Percentiles rank a stretch among this genome's conserved stretches.
phyloP scores from a whole-genome alignment of 768 basidiomycete species.

The Boletellus emodensis region DNA sequence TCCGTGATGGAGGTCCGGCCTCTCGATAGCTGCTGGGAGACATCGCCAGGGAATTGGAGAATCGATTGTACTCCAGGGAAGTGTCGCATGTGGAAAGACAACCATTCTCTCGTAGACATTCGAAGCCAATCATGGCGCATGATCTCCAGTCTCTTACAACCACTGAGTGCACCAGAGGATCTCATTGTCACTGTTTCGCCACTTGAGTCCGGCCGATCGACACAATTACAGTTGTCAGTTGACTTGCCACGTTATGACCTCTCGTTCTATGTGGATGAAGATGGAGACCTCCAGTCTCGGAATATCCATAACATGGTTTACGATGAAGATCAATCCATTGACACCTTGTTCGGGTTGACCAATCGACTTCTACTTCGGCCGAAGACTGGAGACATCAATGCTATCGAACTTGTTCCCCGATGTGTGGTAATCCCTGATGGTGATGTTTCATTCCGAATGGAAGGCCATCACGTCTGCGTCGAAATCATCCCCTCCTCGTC shows the following conservation, averaged over 20 bases:
- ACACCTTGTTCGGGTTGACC: constrained; percentile 39
- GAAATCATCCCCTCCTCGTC: background rate
- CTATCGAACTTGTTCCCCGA: background rate
- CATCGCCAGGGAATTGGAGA: constrained; percentile 14
- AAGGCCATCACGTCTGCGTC: constrained; percentile 6
- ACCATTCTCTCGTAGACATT: constrained; percentile 12
- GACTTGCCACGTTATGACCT: constrained; percentile 36
- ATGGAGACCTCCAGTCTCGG: constrained; percentile 31
- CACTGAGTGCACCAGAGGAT: background rate
- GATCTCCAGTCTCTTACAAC: constrained; percentile 4
- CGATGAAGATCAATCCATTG: constrained; percentile 34
- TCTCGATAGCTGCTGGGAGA: constrained; percentile 7
- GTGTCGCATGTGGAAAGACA: background rate
- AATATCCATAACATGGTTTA: constrained; percentile 38
- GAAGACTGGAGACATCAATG: background rate
- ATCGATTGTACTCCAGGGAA: background rate
- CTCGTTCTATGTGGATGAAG: constrained; percentile 34
- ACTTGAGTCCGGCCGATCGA: background rate
- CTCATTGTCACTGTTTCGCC: no score
- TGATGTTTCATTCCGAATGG: background rate
- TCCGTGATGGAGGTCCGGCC: constrained; percentile 18
- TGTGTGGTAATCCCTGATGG: constrained; percentile 12
- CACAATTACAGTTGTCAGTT: constrained; percentile 8
- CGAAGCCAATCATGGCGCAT: constrained; percentile 15
- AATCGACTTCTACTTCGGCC: constrained; percentile 33